phyloP scores from a whole-genome alignment of 2,329 filamentous ascomycete species.

The Colletotrichum sp. region DNA sequence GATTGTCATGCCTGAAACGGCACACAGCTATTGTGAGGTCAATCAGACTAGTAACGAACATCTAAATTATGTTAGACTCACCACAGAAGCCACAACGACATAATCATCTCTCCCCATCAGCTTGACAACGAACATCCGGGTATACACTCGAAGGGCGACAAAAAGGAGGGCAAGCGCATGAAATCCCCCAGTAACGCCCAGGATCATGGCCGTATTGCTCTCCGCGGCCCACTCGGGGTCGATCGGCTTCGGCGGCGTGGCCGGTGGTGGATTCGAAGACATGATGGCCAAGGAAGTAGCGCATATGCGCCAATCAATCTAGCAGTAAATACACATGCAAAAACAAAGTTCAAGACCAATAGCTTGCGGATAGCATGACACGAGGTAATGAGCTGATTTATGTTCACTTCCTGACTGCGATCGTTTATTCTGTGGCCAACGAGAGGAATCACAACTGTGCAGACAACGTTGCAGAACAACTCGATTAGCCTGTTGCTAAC shows the following conservation, averaged over 20 bases:
- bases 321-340: background rate
- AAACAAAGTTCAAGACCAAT: background rate
- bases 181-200: constrained; percentile 25
- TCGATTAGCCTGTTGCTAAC: background rate
- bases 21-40: constrained; percentile 25
- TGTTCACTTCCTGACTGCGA: background rate
- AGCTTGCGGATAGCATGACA: background rate
- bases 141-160: constrained; percentile 22
- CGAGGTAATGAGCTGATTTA: background rate
- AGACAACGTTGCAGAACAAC: background rate
- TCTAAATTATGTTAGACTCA: constrained; percentile 16
- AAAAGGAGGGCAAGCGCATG: constrained; percentile 26
- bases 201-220: constrained; percentile 27
- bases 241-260: background rate
- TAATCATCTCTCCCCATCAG: constrained; percentile 31
- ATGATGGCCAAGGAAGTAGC: background rate
- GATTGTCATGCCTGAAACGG: constrained; percentile 29
- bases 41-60: background rate
- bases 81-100: constrained; percentile 27
- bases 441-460: background rate
- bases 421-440: no score
- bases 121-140: constrained; percentile 22
- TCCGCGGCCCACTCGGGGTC: constrained; percentile 28
- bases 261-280: background rate
- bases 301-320: background rate